Conservation (phyloP, 2,329 filamentous ascomycete species). For the Fusarium sp. region DNA sequence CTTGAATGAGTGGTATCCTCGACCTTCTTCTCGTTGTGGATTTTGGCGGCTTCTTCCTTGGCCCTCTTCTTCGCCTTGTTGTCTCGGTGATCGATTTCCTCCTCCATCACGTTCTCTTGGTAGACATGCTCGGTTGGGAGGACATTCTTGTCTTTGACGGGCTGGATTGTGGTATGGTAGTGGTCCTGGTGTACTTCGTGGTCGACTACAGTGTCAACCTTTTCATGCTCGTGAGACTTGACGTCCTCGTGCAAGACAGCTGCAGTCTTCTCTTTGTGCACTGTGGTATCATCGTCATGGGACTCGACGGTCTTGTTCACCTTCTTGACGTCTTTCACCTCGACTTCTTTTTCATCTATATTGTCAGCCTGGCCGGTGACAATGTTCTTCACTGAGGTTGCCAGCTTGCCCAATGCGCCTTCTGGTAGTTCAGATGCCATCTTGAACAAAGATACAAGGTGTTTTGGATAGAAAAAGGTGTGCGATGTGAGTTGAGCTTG, state of each 20-base stretch:
- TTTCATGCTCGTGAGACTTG: constrained; percentile 28
- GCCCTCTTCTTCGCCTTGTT: constrained; percentile 18
- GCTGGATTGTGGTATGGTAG: constrained; percentile 26
- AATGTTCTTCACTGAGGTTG: constrained; percentile 22
- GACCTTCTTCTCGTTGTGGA: constrained; percentile 17
- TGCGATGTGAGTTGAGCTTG: background rate
- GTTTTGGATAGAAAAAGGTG: background rate
- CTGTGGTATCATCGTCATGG: constrained; percentile 10
- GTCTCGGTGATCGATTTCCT: constrained; percentile 26
- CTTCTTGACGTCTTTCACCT: constrained; percentile 8
- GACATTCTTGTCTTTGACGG: constrained; percentile 28
- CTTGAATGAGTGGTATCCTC: constrained; percentile 21
- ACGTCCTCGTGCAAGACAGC: constrained; percentile 24
- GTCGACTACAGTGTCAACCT: constrained; percentile 22
- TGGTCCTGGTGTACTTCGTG: constrained; percentile 28
- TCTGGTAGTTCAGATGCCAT: constrained; percentile 18
- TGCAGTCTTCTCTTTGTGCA: constrained; percentile 25
- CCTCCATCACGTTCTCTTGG: constrained; percentile 20
- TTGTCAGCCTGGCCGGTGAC: constrained; percentile 5
- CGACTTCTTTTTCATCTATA: constrained; percentile 1
- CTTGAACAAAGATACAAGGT: background rate
- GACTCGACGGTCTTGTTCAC: constrained; percentile 22
- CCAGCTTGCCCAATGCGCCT: constrained; percentile 14
- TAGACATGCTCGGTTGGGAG: constrained; percentile 26
- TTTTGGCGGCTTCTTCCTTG: constrained; percentile 24